Evolutionary conservation across 441 rosid genomes (phyloP).

Genomic region (Populus hybrid): DNA sequence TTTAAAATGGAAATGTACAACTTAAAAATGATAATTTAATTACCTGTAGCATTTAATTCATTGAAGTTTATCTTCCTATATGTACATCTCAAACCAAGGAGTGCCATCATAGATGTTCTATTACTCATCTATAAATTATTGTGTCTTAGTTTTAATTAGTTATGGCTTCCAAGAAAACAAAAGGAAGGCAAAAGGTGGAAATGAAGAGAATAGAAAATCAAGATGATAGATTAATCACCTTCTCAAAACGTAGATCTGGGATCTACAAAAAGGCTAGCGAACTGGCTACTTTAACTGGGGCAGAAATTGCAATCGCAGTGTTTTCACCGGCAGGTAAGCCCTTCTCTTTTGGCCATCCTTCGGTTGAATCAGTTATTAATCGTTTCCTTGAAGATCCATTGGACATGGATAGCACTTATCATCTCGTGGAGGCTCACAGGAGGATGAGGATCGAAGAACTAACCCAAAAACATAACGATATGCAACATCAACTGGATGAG

Average conservation of each 20-base stretch:
- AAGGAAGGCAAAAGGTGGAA: slow-evolving; percentile 31
- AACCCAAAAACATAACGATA: not conserved
- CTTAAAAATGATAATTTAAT: too few relatives aligned
- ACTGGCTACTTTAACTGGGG: slow-evolving; percentile 19
- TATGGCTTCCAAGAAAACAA: slow-evolving; percentile 16
- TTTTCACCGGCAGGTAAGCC: slow-evolving; percentile 28
- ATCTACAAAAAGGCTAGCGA: slow-evolving; percentile 32
- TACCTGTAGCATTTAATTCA: too few relatives aligned
- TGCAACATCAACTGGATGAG: not conserved
- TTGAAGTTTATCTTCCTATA: too few relatives aligned
- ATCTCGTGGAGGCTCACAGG: slow-evolving; percentile 24
- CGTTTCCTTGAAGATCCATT: not conserved
- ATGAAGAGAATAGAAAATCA: slow-evolving; percentile 26
- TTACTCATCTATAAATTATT: too few relatives aligned
- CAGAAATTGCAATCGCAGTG: slow-evolving; percentile 17
- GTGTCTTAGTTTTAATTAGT: not conserved
- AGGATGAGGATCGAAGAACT: not conserved
- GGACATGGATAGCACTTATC: not conserved
- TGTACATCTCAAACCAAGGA: too few relatives aligned
- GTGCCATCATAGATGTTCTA: too few relatives aligned
- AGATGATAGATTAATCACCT: slow-evolving; percentile 21
- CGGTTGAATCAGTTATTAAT: slow-evolving; percentile 5
- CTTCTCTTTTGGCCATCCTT: slow-evolving; percentile 32
- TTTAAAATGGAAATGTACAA: too few relatives aligned
- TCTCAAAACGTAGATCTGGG: slow-evolving; percentile 32